These are phyloP conservation scores for Capronia epimyces DNA, from an alignment of 2,329 filamentous ascomycete species.

Conservation along the genomic window DNA sequence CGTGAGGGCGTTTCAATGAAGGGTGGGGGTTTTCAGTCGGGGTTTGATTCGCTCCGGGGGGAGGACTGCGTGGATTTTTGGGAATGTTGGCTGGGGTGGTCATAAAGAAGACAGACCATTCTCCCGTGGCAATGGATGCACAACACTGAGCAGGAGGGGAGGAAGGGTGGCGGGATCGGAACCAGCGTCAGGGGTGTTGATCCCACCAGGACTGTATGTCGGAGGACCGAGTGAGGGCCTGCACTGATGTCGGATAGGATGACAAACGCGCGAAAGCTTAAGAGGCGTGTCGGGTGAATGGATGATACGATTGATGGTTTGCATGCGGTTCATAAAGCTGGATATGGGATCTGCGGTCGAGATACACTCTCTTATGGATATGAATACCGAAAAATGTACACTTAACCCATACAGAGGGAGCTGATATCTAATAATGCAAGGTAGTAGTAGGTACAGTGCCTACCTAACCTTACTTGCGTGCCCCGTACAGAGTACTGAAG, in stretches of 20 bases:
- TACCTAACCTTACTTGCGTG: too few relatives aligned
- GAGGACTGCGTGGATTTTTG: conserved; percentile 1
- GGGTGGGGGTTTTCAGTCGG: conserved; percentile 1
- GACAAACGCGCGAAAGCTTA: too few relatives aligned
- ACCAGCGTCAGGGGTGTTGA: background rate
- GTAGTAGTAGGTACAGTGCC: too few relatives aligned
- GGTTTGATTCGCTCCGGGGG: background rate
- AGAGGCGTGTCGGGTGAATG: too few relatives aligned
- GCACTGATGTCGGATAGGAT: background rate
- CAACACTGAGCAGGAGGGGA: background rate
- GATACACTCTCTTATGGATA: too few relatives aligned
- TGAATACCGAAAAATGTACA: too few relatives aligned
- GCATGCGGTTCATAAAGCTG: too few relatives aligned
- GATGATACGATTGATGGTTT: too few relatives aligned
- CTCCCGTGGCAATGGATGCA: background rate
- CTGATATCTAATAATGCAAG: too few relatives aligned
- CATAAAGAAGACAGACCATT: conserved; percentile 9
- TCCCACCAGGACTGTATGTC: background rate
- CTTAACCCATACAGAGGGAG: too few relatives aligned
- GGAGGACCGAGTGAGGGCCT: background rate
- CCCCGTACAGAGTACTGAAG: too few relatives aligned
- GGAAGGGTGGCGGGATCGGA: background rate
- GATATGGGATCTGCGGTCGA: too few relatives aligned
- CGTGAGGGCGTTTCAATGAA: conserved; percentile 14
- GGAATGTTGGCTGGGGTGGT: conserved; percentile 3